Evolutionary conservation across 768 basidiomycete genomes (phyloP), one percentile per base, ranked within the genome.

Genomic region (Phanerodontia chrysosporium): DNA sequence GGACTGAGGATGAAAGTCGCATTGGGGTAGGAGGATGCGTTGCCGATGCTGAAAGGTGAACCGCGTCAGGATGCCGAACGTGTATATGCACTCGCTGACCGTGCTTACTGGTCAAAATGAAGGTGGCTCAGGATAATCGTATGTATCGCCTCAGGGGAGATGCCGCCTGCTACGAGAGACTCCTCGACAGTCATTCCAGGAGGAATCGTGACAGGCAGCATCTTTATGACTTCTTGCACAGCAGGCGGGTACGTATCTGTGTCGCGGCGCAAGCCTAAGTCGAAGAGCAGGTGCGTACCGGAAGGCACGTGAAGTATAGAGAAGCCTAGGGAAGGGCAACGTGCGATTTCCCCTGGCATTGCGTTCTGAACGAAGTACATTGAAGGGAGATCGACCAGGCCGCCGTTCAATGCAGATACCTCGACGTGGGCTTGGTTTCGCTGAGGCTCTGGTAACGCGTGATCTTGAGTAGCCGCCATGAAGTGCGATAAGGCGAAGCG

Each of bases 361-460:
- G 36, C 65, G 12, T 65, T 58, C 18, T 73, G 73, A 1, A 61
- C 0, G 73, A 69, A 30, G 68, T 74, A 22, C 73, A 73, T 35
- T 81, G 78, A 63, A 0, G 74, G 65, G 8, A 84, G 62, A 22
- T 62, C 62, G 7, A 85, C 67, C 9, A 73, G 62, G 7, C 84
- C 85, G 0, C 75, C 78, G 60, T 83, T 81, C 39, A 86, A 75
- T 0, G 80, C 83, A 44, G 85, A 86, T 30, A 85, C 76, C 28
- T 75, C 62, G 59, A 80, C 78, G 64, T 77, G 84, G 0, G 83
- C 70, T 63, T 86, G 84, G 54, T 76, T 68, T 0, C 64, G 49
- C 8, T 62, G 27, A 1, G 80, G 78, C 2, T 66, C 63, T 9
- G 82, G 82, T 35, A 83, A 71, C 16, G 39, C 9, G 39, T 4